Base-by-base conservation (phyloP, 2,329 filamentous ascomycete genomes). In the Emmonsia crescens region DNA sequence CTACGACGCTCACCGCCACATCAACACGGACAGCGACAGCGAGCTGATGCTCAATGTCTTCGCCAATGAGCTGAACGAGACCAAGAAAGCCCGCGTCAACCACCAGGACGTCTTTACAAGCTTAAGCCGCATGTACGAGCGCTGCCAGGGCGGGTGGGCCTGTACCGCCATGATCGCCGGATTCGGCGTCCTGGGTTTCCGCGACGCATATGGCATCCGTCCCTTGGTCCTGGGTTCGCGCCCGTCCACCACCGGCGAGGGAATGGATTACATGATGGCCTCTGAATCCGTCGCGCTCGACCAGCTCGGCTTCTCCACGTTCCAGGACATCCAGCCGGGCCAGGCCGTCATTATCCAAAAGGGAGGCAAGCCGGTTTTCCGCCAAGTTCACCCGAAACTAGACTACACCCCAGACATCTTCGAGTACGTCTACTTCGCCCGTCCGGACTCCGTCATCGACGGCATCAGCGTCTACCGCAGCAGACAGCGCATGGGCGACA, bases 31-130 rank as follows among this genome's bases (percentile, higher is more conserved):
- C 70, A 91, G 87, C 62, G 91, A 96, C 76, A 91, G 87, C 67
- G 91, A 96, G 77, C 77, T 93, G 64, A 89, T 94, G 80, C 81
- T 96, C 64, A 96, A 96, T 75, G 83, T 96, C 67, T 96, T 93
- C 68, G 92, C 91, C 29, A 85, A 89, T 73, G 88, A 89, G 73
- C 82, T 94, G 56, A 87, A 88, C 66, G 85, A 91, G 75, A 89
- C 88, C 31, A 87, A 88, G 68, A 94, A 94, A 76, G 84, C 87
- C 61, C 87, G 89, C 76, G 86, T 90, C 65, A 93, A 93, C 70
- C 79, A 83, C 62, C 85, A 87, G 60, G 90, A 94, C 74, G 82
- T 91, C 69, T 93, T 94, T 74, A 83, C 81, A 54, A 85, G 85
- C 29, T 77, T 94, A 62, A 78, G 82, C 66, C 80, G 86, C 59